Base-by-base conservation (phyloP, 306 rosid species). In the Quercus glauca region DNA sequence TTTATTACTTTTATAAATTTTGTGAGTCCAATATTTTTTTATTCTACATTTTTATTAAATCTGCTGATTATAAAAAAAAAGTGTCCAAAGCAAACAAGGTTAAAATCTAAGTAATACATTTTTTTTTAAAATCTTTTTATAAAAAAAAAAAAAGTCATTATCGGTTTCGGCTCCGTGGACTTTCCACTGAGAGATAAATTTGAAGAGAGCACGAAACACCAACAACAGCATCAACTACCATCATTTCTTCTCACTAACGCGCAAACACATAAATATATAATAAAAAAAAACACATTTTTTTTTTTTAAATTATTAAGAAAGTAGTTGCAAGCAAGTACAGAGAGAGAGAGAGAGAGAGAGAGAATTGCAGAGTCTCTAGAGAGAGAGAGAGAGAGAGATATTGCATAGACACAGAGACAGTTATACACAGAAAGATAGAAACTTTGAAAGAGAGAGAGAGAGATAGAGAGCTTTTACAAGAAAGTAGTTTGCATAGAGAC, bases 151-250 rank as follows among this genome's bases (percentile, higher is more conserved):
- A 29, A 35, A 14, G 78, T 87, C 69, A 41, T 35, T 75, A 69
- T 83, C 79, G 35, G 73, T 23, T 73, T 82, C 73, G 74, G 72
- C 74, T 73, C 45, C 80, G 85, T 79, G 84, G 88, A 89, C 89
- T 87, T 89, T 85, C 49, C 57, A 67, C 82, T 25, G 84, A 84
- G 45, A 12, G n/a, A 9, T 45, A 33, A 68, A 35, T 41, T 53
- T 70, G 64, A 73, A 86, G 91, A 75, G 75, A 71, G 84, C 88
- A 82, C 81, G 85, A 82, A 82, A 87, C 76, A 71, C 25, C 75
- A 26, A 71, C 26, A 8, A 14, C 59, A 25, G 21, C 20, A 31
- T 21, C 20, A 41, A 28, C 28, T 58, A 61, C 26, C 25, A 41
- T 12, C 55, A 37, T 76, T 65, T 51, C 28, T 61, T 61, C 21